These are phyloP conservation scores for Aureobasidium zeae DNA, from an alignment of 2,329 filamentous ascomycete species.

Conservation along the genomic window DNA sequence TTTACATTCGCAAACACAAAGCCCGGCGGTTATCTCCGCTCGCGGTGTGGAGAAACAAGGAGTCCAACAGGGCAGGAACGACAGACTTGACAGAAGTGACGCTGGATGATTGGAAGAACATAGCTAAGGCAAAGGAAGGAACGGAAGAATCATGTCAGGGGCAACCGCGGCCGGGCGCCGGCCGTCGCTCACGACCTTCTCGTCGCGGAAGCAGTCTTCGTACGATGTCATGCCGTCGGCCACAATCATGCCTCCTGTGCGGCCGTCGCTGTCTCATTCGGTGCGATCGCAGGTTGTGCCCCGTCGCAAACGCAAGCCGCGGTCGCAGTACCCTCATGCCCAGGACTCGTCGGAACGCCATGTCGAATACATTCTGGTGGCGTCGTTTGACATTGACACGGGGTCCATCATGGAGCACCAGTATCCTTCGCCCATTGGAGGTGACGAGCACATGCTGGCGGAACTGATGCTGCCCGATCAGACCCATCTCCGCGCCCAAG, in stretches of 20 bases:
- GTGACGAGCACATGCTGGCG: conserved; percentile 94
- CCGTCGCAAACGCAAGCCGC: conserved; percentile 26
- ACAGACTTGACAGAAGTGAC: too few relatives aligned
- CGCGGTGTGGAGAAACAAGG: too few relatives aligned
- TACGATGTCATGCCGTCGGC: conserved; percentile 14
- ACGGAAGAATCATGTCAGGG: conserved; percentile 12
- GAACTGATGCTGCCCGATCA: conserved; percentile 98
- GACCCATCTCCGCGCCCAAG: conserved; percentile 85
- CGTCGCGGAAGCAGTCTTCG: conserved; percentile 25
- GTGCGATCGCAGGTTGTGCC: conserved; percentile 1
- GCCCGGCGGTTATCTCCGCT: too few relatives aligned
- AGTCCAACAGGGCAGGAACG: too few relatives aligned
- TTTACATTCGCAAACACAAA: too few relatives aligned
- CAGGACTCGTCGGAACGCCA: conserved; percentile 58
- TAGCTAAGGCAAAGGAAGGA: too few relatives aligned
- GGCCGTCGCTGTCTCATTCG: background rate
- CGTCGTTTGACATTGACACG: conserved; percentile 92
- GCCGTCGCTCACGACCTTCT: conserved; percentile 35
- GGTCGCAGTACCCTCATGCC: conserved; percentile 44
- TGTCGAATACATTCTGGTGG: conserved; percentile 97
- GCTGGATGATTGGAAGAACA: too few relatives aligned
- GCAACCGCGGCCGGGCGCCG: conserved; percentile 25
- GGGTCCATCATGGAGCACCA: conserved; percentile 98
- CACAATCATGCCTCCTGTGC: conserved; percentile 1
- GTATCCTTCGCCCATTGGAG: conserved; percentile 87